Conservation (phyloP, 257 asterid genomes). For the Solanum pinnatisectum region DNA sequence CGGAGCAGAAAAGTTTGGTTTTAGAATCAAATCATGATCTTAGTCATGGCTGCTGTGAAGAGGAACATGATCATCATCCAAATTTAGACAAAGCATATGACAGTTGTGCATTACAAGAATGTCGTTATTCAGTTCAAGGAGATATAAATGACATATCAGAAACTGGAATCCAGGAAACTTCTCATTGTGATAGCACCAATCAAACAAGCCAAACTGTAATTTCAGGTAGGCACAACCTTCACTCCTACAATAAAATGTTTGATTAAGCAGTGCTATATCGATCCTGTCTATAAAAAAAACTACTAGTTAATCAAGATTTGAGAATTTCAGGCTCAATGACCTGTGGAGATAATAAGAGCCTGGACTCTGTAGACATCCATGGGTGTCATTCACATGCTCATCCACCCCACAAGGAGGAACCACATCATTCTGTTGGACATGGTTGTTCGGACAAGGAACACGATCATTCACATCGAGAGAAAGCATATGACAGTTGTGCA, state of each 20-base stretch:
- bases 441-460: background rate
- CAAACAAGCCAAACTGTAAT: background rate
- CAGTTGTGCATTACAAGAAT: background rate
- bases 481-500: background rate
- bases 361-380: slow-evolving; percentile 1
- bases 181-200: background rate
- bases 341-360: slow-evolving; percentile 3
- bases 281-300: background rate
- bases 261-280: background rate
- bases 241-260: background rate
- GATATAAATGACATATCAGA: background rate
- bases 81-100: background rate
- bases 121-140: background rate
- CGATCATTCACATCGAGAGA: background rate
- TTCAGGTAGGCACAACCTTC: background rate
- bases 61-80: background rate
- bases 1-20: slow-evolving; percentile 1
- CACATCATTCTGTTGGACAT: background rate
- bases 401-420: slow-evolving; percentile 1
- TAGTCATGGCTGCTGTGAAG: background rate
- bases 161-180: background rate
- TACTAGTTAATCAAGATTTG: background rate
- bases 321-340: background rate
- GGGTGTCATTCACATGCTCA: background rate
- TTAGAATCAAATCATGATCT: slow-evolving; percentile 1